Evolutionary conservation across 2,329 filamentous ascomycete species (phyloP).

Genomic region (Verticillium dahliae): DNA sequence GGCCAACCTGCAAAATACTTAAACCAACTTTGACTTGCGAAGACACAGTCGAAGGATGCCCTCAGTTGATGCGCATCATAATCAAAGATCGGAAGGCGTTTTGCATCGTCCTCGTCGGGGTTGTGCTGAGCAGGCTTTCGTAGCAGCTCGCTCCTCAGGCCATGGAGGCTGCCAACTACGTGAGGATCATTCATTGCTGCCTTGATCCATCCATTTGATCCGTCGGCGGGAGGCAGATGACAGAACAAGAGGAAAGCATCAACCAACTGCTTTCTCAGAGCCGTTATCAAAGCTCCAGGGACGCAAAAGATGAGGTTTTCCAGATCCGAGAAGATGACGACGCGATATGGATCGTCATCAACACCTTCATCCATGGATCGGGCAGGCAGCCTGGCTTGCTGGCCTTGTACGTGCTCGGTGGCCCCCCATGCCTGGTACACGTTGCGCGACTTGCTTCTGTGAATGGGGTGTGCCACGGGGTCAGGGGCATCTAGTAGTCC

Average conservation of each 20-base stretch:
- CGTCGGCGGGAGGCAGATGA: constrained; percentile 48
- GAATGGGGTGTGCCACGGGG: constrained; percentile 17
- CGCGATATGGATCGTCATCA: constrained; percentile 76
- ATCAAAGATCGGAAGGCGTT: constrained; percentile 15
- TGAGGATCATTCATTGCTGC: constrained; percentile 19
- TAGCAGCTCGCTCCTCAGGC: constrained; percentile 4
- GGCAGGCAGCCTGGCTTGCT: constrained; percentile 54
- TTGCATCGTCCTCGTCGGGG: constrained; percentile 4
- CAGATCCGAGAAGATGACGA: constrained; percentile 76
- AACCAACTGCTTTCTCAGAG: constrained; percentile 43
- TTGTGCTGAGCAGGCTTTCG: constrained; percentile 5
- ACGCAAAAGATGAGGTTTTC: constrained; percentile 52
- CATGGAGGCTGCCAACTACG: not conserved
- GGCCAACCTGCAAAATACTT: constrained; percentile 24
- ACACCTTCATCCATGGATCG: constrained; percentile 67
- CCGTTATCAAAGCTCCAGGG: constrained; percentile 26
- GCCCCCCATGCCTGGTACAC: constrained; percentile 44
- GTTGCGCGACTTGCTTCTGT: constrained; percentile 26
- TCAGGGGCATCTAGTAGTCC: constrained; percentile 34
- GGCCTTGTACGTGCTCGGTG: constrained; percentile 45
- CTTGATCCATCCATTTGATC: constrained; percentile 19
- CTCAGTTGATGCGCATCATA: constrained; percentile 21
- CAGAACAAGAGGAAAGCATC: constrained; percentile 68
- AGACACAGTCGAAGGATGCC: constrained; percentile 45
- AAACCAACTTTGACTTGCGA: constrained; percentile 40